These are phyloP conservation scores for Thelephora ganbajun DNA, from an alignment of 768 basidiomycete species.

Conservation along the genomic window DNA sequence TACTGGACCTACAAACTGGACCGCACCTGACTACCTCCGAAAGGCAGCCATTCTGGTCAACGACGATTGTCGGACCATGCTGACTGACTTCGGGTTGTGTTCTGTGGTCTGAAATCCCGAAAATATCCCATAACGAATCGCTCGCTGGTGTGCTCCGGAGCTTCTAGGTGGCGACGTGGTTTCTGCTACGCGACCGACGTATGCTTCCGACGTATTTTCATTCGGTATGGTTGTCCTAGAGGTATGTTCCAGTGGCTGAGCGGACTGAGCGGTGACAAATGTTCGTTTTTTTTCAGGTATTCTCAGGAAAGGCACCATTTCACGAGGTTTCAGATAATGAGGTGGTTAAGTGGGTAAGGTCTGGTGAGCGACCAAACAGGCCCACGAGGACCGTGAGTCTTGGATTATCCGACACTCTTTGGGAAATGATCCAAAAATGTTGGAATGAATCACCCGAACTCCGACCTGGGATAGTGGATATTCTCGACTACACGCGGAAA, in stretches of 20 bases:
- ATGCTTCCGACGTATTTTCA: constrained; percentile 10
- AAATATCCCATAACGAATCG: not conserved
- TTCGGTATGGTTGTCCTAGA: constrained; percentile 9
- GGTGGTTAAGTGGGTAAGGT: no score
- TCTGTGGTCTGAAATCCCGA: not conserved
- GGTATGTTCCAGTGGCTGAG: constrained; percentile 1
- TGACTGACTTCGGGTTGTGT: not conserved
- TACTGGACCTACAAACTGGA: no score
- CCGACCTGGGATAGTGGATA: not conserved
- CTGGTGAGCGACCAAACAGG: not conserved
- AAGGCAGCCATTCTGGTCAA: not conserved
- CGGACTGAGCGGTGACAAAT: no score
- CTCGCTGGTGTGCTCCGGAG: not conserved
- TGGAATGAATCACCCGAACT: not conserved
- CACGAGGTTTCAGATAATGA: no score
- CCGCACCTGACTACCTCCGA: no score
- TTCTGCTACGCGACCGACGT: not conserved
- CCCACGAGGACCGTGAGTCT: not conserved
- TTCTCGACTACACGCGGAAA: not conserved
- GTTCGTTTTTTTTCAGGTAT: no score
- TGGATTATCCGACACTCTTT: not conserved
- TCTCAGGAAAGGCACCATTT: no score
- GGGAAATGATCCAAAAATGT: not conserved
- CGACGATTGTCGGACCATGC: not conserved
- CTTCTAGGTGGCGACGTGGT: constrained; percentile 1